Base-by-base conservation (phyloP, 768 basidiomycete species). In the Pulveroboletus sp. region DNA sequence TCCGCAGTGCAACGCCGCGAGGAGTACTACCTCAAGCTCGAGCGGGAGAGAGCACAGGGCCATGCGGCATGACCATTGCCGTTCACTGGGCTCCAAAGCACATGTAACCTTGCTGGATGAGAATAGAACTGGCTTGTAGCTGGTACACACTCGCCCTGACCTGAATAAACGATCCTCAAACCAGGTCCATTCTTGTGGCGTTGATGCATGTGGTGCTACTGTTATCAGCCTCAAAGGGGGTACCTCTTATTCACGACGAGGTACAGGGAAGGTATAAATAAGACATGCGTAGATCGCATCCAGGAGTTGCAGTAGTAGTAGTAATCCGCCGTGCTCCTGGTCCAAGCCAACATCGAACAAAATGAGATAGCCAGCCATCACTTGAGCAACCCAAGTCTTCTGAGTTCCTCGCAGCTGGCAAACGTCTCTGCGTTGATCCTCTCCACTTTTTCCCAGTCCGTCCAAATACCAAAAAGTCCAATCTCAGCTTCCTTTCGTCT, bases 391-490 rank as follows among this genome's bases (percentile, higher is more conserved):
- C 85, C 83, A 60, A 86, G 63, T 63, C 73, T 68, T 68, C 74
- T 82, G 62, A 94, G 71, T 69, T 83, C 82, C 53, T 92, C 88
- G 63, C 94, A 97, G 59, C 80, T 83, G 51, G 77, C 76, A 41
- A 92, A 75, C 33, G 74, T 77, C 72, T 93, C 86, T 28, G 69
- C 70, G 43, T 87, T 79, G 46, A 96, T 86, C 57, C 70, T 67
- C 65, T 76, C 74, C 51, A 98, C 86, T 69, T 90, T 89, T 30
- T 92, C 86, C 88, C 89, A 92, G 64, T 98, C 89, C 10, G 92
- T 89, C 28, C 93, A 90, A 47, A 96, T 73, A 6, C 94, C 95
- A 66, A 97, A 93, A 54, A 96, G 68, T 5, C 95, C 95, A 35
- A 89, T 69, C 59, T 92, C 86, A 8, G 79, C 76, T 46, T 93